Base-by-base conservation (phyloP, 169 alveolate genomes). In the Cryptosporidium canis region DNA sequence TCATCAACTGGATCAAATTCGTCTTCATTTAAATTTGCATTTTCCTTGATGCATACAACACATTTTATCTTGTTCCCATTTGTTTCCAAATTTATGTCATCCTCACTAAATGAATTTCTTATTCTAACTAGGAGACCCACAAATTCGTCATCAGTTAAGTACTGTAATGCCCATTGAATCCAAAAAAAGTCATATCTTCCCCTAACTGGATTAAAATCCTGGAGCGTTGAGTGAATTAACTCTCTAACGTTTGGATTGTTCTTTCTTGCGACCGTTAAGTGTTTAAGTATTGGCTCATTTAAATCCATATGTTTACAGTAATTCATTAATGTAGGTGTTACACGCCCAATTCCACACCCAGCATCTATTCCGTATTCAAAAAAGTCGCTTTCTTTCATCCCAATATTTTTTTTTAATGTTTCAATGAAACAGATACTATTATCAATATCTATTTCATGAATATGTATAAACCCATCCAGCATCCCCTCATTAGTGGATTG, bases 311-410 rank as follows among this genome's bases (percentile, higher is more conserved):
- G 39, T 39, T 39, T 77, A 39, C 87, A 77, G 29, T 58, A 43
- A n/a, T 31, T 37, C 61, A 61, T 61, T 39, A 77, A 41, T 11
- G 29, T 63, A 14, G 87, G 72, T 56, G 87, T 77, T 35, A 61
- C 72, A 77, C 87, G 87, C 2, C 87, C 87, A 61, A 77, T 77
- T 39, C 87, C 87, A 39, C 87, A 77, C 14, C 87, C 87, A 1
- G 77, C 87, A 77, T 77, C 87, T 27, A 77, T 12, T 7, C 87
- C 87, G 51, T 61, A 77, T 41, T 58, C 70, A 77, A 77, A 77
- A 35, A 58, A 27, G 1, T 61, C 68, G 7, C 61, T 31, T 14
- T 14, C 43, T 55, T 16, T 24, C 64, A 77, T 53, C 3, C 45
- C 37, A 35, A 61, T 31, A 12, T 41, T 56, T 18, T 37, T 55